These are phyloP conservation scores for Phytophthora ramorum DNA, from an alignment of 352 stramenopile genomes.

Conservation along the genomic window DNA sequence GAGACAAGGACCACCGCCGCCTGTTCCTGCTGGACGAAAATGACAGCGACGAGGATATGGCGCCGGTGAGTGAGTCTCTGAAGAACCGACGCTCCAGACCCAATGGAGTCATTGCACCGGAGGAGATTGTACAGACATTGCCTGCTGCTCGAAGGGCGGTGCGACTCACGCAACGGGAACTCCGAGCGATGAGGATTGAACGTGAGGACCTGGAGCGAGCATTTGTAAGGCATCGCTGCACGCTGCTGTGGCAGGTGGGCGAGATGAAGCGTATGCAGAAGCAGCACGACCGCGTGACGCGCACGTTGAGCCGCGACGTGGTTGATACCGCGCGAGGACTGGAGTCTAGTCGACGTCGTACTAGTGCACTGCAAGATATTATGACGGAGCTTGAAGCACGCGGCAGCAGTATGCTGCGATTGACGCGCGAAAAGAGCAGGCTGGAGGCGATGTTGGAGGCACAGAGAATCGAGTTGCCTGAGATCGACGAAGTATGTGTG, in stretches of 20 bases:
- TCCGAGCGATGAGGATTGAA: conserved; percentile 71
- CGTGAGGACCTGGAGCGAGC: conserved; percentile 78
- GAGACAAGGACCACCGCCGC: conserved; percentile 33
- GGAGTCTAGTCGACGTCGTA: conserved; percentile 73
- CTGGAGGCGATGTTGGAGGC: conserved; percentile 58
- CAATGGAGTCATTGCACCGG: conserved; percentile 63
- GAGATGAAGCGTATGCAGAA: conserved; percentile 80
- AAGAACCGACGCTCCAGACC: conserved; percentile 51
- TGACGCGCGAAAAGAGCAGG: conserved; percentile 72
- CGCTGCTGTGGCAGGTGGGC: conserved; percentile 65
- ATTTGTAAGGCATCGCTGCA: conserved; percentile 73
- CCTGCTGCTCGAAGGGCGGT: conserved; percentile 70
- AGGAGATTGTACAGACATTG: conserved; percentile 79
- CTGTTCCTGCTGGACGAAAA: conserved; percentile 35
- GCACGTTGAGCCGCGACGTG: conserved; percentile 50
- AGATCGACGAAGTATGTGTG: conserved; percentile 70
- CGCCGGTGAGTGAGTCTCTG: conserved; percentile 29
- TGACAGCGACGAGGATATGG: conserved; percentile 39
- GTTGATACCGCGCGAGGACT: conserved; percentile 60
- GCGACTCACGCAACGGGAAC: conserved; percentile 77
- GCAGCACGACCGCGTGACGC: conserved; percentile 69
- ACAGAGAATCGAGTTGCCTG: conserved; percentile 50
- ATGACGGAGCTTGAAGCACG: conserved; percentile 80
- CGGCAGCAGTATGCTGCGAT: conserved; percentile 55
- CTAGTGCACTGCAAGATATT: conserved; percentile 79